A percentile compares a stretch with the other conserved stretches of the same genome.
Conservation (phyloP, 345 rosid genomes). For the Chamaenerion angustifolium region DNA sequence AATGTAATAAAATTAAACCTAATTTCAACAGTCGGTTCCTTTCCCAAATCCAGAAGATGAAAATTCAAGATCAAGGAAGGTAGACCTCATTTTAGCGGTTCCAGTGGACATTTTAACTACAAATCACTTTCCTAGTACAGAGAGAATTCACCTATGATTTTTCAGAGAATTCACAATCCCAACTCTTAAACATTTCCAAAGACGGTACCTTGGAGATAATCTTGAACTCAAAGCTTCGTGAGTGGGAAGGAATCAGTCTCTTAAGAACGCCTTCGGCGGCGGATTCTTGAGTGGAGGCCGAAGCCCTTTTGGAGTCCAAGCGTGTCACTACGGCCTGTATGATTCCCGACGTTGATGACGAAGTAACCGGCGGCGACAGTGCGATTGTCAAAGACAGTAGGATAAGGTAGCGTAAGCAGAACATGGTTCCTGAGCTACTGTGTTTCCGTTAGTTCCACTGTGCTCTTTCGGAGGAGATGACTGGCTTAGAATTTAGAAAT, state of each 20-base stretch:
- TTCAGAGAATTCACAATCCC: background rate
- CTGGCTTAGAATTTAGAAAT: too few species aligned
- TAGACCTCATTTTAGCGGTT: too few species aligned
- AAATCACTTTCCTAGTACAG: too few species aligned
- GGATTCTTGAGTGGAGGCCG: constrained; percentile 50
- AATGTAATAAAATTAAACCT: too few species aligned
- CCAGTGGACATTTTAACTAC: too few species aligned
- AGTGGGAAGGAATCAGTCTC: constrained; percentile 63
- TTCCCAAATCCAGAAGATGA: too few species aligned
- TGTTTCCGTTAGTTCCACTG: too few species aligned
- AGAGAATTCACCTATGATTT: too few species aligned
- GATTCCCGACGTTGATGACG: constrained; percentile 17
- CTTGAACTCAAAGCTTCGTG: constrained; percentile 45
- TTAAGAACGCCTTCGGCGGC: constrained; percentile 57
- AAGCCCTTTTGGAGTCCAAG: constrained; percentile 42
- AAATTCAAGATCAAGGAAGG: too few species aligned
- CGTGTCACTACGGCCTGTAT: constrained; percentile 31
- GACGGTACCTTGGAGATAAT: constrained; percentile 52
- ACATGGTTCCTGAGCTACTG: too few species aligned
- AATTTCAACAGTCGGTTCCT: too few species aligned
- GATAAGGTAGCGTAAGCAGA: background rate
- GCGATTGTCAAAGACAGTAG: constrained; percentile 13
- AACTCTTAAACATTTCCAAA: background rate
- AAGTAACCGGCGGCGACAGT: constrained; percentile 2
- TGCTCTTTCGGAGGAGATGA: too few species aligned